Conservation (phyloP, 2,329 filamentous ascomycete genomes). For the Pseudogymnoascus sp. region DNA sequence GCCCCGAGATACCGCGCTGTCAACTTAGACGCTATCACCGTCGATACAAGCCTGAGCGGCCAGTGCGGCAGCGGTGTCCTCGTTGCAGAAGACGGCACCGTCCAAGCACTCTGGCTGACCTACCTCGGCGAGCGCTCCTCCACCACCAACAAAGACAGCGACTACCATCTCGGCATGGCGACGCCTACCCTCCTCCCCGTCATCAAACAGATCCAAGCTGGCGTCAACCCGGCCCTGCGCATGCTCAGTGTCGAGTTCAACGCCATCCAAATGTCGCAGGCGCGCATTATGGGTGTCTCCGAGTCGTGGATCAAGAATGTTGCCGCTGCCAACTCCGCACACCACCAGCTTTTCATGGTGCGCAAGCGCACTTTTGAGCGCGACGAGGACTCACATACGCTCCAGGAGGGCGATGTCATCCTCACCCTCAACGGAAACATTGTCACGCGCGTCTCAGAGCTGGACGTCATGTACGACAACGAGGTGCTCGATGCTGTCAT, state of each 20-base stretch:
- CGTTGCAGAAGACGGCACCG: constrained; percentile 78
- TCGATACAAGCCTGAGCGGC: constrained; percentile 83
- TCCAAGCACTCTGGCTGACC: constrained; percentile 92
- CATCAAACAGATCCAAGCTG: constrained; percentile 75
- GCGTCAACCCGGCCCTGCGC: constrained; percentile 69
- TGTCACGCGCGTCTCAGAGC: constrained; percentile 84
- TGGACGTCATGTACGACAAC: constrained; percentile 94
- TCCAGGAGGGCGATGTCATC: constrained; percentile 87
- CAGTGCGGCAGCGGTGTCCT: constrained; percentile 94
- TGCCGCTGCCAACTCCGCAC: constrained; percentile 76
- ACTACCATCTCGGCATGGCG: constrained; percentile 89
- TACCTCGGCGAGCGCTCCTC: constrained; percentile 85
- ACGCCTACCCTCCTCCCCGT: constrained; percentile 84
- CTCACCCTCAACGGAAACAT: constrained; percentile 85
- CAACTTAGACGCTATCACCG: constrained; percentile 93
- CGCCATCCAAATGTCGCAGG: constrained; percentile 93
- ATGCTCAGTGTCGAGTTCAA: constrained; percentile 94
- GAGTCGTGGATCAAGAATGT: constrained; percentile 95
- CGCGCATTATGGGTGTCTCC: constrained; percentile 90
- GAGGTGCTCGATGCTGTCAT: constrained; percentile 76
- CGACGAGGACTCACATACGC: constrained; percentile 50
- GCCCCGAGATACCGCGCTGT: constrained; percentile 90
- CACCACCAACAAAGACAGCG: constrained; percentile 76
- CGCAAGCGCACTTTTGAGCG: constrained; percentile 73
- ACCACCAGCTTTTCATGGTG: constrained; percentile 97